Evolutionary conservation across 768 basidiomycete genomes (phyloP).

Genomic region (Suillus subaureus): DNA sequence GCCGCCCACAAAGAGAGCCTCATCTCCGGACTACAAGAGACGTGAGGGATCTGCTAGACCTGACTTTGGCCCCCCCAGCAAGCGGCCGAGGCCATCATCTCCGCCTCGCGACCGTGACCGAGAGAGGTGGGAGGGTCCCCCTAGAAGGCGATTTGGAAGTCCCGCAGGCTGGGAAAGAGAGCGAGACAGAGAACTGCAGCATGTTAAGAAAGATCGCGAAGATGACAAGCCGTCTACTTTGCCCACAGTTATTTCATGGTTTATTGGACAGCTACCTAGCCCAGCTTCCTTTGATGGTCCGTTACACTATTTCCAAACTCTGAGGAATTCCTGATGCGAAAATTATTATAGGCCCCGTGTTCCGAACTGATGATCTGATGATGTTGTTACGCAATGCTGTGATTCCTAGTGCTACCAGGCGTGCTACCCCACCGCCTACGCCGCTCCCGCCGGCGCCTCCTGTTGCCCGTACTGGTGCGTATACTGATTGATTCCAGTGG

Average conservation of each 20-base stretch:
- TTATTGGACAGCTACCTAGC: conserved; percentile 78
- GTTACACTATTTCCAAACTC: background rate
- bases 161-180: conserved; percentile 46
- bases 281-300: conserved; percentile 66
- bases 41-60: conserved; percentile 45
- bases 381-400: conserved; percentile 79
- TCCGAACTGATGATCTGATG: conserved; percentile 90
- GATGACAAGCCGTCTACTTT: conserved; percentile 54
- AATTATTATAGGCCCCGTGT: conserved; percentile 70
- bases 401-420: conserved; percentile 61
- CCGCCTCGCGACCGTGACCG: conserved; percentile 51
- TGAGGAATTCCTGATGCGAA: background rate
- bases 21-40: conserved; percentile 40
- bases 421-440: conserved; percentile 61
- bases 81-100: conserved; percentile 48
- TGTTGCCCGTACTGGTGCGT: conserved; percentile 37
- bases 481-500: conserved; percentile 5
- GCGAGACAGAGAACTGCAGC: conserved; percentile 43
- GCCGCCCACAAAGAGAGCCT: conserved; percentile 31
- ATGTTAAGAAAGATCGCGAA: conserved; percentile 41
- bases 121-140: conserved; percentile 39
- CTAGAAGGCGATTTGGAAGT: conserved; percentile 44
- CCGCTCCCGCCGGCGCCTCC: conserved; percentile 42
- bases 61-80: conserved; percentile 42
- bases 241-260: conserved; percentile 73